These are phyloP conservation scores for rapeseed (Brassica napus) DNA, from an alignment of 345 rosid genomes.

Conservation along the genomic window DNA sequence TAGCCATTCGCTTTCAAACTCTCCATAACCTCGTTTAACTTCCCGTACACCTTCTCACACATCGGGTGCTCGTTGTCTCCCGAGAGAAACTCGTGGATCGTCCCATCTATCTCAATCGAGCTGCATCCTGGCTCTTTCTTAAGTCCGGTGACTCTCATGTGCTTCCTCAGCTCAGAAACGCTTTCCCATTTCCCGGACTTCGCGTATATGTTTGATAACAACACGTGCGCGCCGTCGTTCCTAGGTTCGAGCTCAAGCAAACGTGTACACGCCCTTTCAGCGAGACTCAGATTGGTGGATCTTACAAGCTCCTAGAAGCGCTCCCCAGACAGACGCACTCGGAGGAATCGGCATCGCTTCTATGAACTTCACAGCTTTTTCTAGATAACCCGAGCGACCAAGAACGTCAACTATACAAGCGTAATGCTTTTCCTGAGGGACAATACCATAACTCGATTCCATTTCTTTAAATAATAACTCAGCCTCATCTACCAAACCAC, in stretches of 20 bases:
- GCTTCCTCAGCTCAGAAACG: conserved; percentile 58
- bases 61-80: conserved; percentile 63
- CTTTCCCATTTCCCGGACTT: conserved; percentile 61
- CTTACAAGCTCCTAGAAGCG: conserved; percentile 73
- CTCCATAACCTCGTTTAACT: conserved; percentile 54
- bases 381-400: conserved; percentile 65
- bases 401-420: conserved; percentile 74
- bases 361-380: conserved; percentile 63
- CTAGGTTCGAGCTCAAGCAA: conserved; percentile 63
- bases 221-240: conserved; percentile 64
- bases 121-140: conserved; percentile 80
- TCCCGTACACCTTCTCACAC: conserved; percentile 51
- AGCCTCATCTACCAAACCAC: conserved; percentile 67
- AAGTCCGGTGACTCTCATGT: conserved; percentile 63
- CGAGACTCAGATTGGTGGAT: conserved; percentile 64
- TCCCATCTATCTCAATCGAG: conserved; percentile 67
- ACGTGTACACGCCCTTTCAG: conserved; percentile 55
- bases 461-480: conserved; percentile 52
- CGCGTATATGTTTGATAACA: conserved; percentile 71
- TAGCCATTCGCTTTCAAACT: conserved; percentile 52
- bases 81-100: conserved; percentile 60
- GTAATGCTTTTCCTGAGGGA: conserved; percentile 65
- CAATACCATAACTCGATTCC: conserved; percentile 54
- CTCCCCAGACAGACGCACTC: conserved; percentile 64
- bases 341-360: conserved; percentile 64